These are phyloP conservation scores for Aureobasidium sp. DNA, from an alignment of 2,329 filamentous ascomycete species.

Conservation along the genomic window DNA sequence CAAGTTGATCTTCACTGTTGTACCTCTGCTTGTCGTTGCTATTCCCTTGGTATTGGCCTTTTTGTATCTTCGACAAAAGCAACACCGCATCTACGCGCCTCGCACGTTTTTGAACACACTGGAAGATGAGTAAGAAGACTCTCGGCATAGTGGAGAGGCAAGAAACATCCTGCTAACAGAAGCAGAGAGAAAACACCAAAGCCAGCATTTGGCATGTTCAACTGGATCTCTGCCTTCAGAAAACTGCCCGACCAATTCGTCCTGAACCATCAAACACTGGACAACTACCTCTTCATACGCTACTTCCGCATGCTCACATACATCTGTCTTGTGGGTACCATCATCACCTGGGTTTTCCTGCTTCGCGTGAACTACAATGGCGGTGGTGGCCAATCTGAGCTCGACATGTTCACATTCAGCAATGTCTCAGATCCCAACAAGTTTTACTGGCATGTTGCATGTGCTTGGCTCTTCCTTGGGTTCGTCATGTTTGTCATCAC, in stretches of 20 bases:
- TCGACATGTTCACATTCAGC: constrained; percentile 25
- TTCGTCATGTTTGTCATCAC: constrained; percentile 38
- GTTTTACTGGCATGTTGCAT: constrained; percentile 35
- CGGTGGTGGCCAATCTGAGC: constrained; percentile 17
- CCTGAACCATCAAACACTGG: constrained; percentile 37
- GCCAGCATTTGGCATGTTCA: constrained; percentile 37
- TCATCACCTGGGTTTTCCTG: constrained; percentile 39
- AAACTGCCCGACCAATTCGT: constrained; percentile 36
- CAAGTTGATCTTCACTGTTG: constrained; percentile 39
- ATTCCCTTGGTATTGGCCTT: constrained; percentile 38
- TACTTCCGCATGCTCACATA: constrained; percentile 37
- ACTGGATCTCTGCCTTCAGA: constrained; percentile 41
- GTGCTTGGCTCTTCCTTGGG: constrained; percentile 34
- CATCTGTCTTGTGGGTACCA: constrained; percentile 35
- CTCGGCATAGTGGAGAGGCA: not conserved
- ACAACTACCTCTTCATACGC: constrained; percentile 41
- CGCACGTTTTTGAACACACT: constrained; percentile 22
- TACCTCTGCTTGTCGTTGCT: constrained; percentile 39
- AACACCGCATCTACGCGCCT: constrained; percentile 32
- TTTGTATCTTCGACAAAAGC: constrained; percentile 37
- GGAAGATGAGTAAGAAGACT: constrained; percentile 5
- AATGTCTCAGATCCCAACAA: constrained; percentile 32
- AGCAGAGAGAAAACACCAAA: constrained; percentile 41
- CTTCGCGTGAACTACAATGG: constrained; percentile 39
- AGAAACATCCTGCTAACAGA: not conserved